These are phyloP conservation scores for Borovskyia barvae DNA, from an alignment of 208 protist genomes.

Conservation along the genomic window DNA sequence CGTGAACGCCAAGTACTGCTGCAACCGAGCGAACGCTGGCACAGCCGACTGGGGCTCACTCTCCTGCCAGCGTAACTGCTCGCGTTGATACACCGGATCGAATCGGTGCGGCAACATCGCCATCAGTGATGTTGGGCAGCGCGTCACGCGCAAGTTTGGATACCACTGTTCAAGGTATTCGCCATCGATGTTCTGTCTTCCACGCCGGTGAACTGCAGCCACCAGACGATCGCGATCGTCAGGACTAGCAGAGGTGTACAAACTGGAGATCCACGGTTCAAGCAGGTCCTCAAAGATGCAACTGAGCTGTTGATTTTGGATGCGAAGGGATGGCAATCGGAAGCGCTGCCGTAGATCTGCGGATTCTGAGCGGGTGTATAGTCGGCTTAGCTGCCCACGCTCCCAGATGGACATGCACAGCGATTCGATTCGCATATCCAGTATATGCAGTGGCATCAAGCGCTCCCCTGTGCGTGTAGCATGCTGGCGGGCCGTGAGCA, in stretches of 20 bases:
- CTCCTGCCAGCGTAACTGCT: slow-evolving; percentile 15
- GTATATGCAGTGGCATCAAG: slow-evolving; percentile 9
- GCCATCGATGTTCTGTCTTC: slow-evolving; percentile 26
- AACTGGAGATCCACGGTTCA: slow-evolving; percentile 34
- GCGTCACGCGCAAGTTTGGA: slow-evolving; percentile 8
- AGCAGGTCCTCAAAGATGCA: slow-evolving; percentile 46
- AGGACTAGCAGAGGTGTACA: background rate
- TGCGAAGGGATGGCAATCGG: slow-evolving; percentile 32
- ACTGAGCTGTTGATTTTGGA: slow-evolving; percentile 43
- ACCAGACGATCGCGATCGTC: slow-evolving; percentile 28
- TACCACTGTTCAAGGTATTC: slow-evolving; percentile 24
- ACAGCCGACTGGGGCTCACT: too few relatives aligned
- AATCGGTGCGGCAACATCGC: slow-evolving; percentile 17
- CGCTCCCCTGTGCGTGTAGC: slow-evolving; percentile 3
- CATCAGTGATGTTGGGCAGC: slow-evolving; percentile 4
- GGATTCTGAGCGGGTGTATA: slow-evolving; percentile 46
- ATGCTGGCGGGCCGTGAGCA: slow-evolving; percentile 25
- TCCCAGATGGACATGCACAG: slow-evolving; percentile 48
- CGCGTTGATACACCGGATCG: slow-evolving; percentile 12
- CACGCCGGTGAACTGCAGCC: slow-evolving; percentile 26
- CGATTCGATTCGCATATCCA: slow-evolving; percentile 30
- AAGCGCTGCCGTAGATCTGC: slow-evolving; percentile 45
- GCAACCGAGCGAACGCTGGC: background rate
- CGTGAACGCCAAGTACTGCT: slow-evolving; percentile 37
- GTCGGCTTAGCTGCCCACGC: slow-evolving; percentile 27